These are phyloP conservation scores for Solanum pimpinellifolium DNA, from an alignment of 257 asterid genomes.

Conservation along the genomic window DNA sequence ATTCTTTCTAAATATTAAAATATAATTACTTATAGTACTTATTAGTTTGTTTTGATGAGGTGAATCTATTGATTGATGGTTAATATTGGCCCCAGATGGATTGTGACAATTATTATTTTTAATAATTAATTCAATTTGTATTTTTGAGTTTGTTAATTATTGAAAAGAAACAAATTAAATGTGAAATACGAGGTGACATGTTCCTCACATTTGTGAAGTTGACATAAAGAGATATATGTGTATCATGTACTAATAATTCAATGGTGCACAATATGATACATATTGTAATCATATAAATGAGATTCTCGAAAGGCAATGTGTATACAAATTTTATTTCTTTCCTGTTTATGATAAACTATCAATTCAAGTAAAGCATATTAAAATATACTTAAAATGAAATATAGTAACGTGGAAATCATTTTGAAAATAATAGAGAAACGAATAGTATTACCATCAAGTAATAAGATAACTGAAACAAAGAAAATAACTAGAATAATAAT, in stretches of 20 bases:
- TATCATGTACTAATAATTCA: background rate
- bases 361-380: background rate
- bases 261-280: background rate
- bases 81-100: background rate
- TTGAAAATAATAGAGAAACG: background rate
- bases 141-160: background rate
- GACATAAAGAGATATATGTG: background rate
- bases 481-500: too few relatives aligned
- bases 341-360: background rate
- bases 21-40: background rate
- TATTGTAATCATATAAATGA: background rate
- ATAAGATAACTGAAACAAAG: too few relatives aligned
- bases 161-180: background rate
- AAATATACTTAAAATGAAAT: background rate
- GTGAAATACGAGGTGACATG: background rate
- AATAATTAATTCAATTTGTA: background rate
- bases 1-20: background rate
- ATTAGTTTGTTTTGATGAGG: background rate
- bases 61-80: background rate
- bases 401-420: too few relatives aligned
- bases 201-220: background rate
- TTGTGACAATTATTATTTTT: background rate
- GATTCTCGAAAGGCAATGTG: background rate
- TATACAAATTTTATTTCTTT: accelerated
- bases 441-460: too few relatives aligned